These are phyloP conservation scores for Lactifluus subvellereus DNA, from an alignment of 768 basidiomycete genomes.

Conservation along the genomic window DNA sequence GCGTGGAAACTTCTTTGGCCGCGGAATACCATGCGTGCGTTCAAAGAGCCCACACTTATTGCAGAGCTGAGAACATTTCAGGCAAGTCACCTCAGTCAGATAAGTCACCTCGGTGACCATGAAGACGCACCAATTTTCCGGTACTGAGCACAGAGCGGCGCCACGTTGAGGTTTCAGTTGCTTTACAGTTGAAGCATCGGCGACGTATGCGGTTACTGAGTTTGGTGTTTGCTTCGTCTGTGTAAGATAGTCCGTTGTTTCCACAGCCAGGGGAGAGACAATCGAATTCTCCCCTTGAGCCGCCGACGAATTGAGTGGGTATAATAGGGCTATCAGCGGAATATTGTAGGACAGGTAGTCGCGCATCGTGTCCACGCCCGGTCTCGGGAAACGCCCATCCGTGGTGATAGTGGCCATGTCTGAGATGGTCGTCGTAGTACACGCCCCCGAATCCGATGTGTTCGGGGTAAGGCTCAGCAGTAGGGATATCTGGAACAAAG, in stretches of 20 bases:
- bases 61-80: conserved; percentile 24
- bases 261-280: background rate
- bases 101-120: background rate
- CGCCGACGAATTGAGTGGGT: background rate
- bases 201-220: conserved; percentile 68
- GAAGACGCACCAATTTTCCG: conserved; percentile 55
- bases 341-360: background rate
- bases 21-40: conserved; percentile 67
- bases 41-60: conserved; percentile 76
- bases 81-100: background rate
- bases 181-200: conserved; percentile 78
- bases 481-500: background rate
- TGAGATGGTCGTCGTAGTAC: conserved; percentile 10
- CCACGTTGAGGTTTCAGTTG: conserved; percentile 81
- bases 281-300: background rate
- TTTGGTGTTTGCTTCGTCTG: conserved; percentile 77
- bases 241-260: conserved; percentile 32
- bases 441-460: conserved; percentile 4
- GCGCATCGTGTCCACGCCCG: background rate
- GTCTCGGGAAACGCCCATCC: conserved; percentile 4
- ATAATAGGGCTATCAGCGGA: background rate
- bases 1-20: conserved; percentile 37
- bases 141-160: conserved; percentile 66
- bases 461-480: background rate
- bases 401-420: background rate